Percentiles rank a stretch among this genome's conserved stretches.
phyloP scores from a whole-genome alignment of 192 early-diverging fungal genomes.

The Entomortierella beljakovae region DNA sequence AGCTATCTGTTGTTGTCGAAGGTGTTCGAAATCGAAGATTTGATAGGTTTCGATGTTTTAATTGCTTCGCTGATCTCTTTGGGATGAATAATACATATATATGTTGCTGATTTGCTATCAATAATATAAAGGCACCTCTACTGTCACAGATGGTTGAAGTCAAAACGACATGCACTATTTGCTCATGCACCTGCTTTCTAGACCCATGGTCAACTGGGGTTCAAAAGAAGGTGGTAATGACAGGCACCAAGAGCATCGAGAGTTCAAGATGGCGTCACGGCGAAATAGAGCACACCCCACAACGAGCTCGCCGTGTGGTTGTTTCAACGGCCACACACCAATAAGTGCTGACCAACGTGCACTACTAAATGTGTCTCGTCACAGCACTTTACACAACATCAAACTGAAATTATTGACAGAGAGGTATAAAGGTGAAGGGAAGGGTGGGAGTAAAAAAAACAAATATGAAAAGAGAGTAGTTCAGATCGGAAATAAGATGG shows the following conservation, averaged over 20 bases:
- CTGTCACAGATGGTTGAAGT: slow-evolving; percentile 23
- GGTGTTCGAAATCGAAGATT: too few species aligned
- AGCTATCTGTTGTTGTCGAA: too few species aligned
- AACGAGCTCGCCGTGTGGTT: slow-evolving; percentile 30
- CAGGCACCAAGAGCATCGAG: slow-evolving; percentile 25
- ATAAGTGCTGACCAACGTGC: slow-evolving; percentile 11
- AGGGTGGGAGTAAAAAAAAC: slow-evolving; percentile 1
- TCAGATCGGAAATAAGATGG: not conserved
- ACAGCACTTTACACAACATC: slow-evolving; percentile 1
- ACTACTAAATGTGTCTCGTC: slow-evolving; percentile 1
- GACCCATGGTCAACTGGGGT: slow-evolving; percentile 19
- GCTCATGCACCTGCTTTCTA: slow-evolving; percentile 11
- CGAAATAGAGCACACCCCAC: slow-evolving; percentile 17
- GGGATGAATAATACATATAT: not conserved
- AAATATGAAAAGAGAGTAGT: slow-evolving; percentile 1
- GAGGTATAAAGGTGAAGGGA: not conserved
- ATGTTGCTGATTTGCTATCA: slow-evolving; percentile 13
- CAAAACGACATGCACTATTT: slow-evolving; percentile 13
- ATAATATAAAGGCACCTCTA: slow-evolving; percentile 6
- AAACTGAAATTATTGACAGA: not conserved
- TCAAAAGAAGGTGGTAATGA: slow-evolving; percentile 23
- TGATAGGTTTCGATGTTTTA: too few species aligned
- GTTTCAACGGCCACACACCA: slow-evolving; percentile 20
- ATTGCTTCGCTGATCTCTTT: too few species aligned
- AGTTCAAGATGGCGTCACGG: slow-evolving; percentile 20